Evolutionary conservation across 2,329 filamentous ascomycete genomes (phyloP).

Genomic region (Ophiobolus disseminans): DNA sequence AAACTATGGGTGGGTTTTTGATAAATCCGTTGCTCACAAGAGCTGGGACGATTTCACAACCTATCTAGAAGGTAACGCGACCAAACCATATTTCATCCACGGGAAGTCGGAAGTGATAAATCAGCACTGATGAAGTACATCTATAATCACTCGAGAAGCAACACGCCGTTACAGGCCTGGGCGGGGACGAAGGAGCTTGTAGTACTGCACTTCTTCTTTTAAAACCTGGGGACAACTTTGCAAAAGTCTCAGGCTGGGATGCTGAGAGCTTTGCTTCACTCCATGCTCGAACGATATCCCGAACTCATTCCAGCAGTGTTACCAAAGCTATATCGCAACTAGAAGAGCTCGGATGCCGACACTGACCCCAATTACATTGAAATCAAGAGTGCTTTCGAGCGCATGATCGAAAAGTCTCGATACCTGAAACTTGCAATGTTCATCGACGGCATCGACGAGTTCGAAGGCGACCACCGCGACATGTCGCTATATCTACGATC

Average conservation of each 20-base stretch:
- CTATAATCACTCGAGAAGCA: constrained; percentile 14
- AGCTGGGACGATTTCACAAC: background rate
- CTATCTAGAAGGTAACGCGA: background rate
- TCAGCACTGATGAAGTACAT: constrained; percentile 45
- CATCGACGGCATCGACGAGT: constrained; percentile 30
- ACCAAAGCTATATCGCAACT: constrained; percentile 6
- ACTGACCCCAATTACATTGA: background rate
- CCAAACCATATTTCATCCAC: constrained; percentile 40
- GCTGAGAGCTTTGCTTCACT: constrained; percentile 29
- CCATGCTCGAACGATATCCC: constrained; percentile 10
- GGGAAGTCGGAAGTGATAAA: constrained; percentile 47
- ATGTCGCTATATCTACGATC: constrained; percentile 7
- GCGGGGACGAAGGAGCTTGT: constrained; percentile 3
- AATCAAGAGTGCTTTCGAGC: background rate
- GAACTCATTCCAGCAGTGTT: constrained; percentile 15
- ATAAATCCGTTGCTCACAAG: background rate
- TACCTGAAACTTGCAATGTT: constrained; percentile 17
- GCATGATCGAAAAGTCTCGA: background rate
- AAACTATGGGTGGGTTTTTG: constrained; percentile 10
- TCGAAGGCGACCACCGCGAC: constrained; percentile 19
- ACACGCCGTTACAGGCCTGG: constrained; percentile 25
- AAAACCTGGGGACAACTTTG: constrained; percentile 33
- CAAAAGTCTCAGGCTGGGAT: constrained; percentile 36
- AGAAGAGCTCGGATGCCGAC: background rate
- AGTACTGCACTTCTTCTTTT: constrained; percentile 39